phyloP scores from a whole-genome alignment of 2,329 filamentous ascomycete genomes.

The Cytospora piceicola region DNA sequence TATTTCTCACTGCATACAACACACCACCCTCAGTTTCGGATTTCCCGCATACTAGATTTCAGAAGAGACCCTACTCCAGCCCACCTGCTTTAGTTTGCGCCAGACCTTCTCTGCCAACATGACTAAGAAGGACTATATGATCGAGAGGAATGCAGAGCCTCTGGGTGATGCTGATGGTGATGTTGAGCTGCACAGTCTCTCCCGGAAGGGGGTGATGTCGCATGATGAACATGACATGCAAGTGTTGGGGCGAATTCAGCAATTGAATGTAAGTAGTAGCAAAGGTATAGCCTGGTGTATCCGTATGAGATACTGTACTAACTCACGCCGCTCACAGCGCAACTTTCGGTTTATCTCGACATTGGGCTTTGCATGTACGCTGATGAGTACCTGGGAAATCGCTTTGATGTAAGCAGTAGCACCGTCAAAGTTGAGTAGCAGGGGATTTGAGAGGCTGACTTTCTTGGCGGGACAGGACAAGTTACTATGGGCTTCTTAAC shows the following conservation, averaged over 20 bases:
- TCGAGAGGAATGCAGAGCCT: background rate
- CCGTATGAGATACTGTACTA: background rate
- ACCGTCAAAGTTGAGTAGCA: background rate
- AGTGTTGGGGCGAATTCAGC: conserved; percentile 38
- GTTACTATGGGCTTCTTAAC: conserved; percentile 47
- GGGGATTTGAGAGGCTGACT: background rate
- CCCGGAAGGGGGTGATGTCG: conserved; percentile 35
- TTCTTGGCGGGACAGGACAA: conserved; percentile 34
- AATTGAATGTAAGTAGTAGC: conserved; percentile 34
- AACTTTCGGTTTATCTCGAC: conserved; percentile 56
- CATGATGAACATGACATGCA: conserved; percentile 41
- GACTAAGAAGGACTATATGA: conserved; percentile 20
- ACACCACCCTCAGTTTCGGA: background rate
- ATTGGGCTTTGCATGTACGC: conserved; percentile 55
- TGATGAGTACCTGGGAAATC: conserved; percentile 60
- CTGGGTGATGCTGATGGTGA: conserved; percentile 31
- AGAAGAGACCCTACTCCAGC: background rate
- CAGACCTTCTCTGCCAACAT: background rate
- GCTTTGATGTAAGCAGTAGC: conserved; percentile 41
- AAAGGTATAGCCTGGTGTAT: background rate
- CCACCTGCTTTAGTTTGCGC: background rate
- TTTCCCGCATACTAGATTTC: background rate
- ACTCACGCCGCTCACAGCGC: conserved; percentile 38
- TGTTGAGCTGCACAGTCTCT: conserved; percentile 32
- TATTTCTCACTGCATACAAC: background rate